phyloP scores from a whole-genome alignment of 768 basidiomycete species.

The Rhodosporidiobolus sp. region DNA sequence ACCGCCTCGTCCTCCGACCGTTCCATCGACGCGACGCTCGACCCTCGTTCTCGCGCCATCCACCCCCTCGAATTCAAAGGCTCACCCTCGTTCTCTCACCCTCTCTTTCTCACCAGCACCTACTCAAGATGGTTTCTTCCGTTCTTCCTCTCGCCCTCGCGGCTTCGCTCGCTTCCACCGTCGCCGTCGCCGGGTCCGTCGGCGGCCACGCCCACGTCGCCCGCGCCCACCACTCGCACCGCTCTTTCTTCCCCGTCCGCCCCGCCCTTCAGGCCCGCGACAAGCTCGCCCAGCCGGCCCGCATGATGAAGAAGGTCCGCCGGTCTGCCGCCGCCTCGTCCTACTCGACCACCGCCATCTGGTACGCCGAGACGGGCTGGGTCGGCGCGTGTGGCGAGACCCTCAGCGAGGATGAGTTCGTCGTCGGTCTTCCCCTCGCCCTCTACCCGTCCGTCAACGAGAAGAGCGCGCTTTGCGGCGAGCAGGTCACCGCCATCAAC shows the following conservation, averaged over 20 bases:
- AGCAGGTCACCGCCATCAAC: constrained; percentile 8
- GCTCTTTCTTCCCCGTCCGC: background rate
- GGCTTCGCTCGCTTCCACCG: background rate
- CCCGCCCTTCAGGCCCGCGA: background rate
- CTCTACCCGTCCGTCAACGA: constrained; percentile 21
- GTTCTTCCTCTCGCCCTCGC: background rate
- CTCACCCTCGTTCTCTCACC: too few species aligned
- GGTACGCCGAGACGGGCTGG: constrained; percentile 28
- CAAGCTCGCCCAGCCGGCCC: background rate
- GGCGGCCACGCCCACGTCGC: background rate
- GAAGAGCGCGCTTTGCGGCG: constrained; percentile 24
- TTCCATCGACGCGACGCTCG: too few species aligned
- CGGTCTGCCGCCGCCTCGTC: background rate
- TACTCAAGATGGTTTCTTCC: background rate
- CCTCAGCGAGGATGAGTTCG: constrained; percentile 2
- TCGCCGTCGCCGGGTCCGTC: background rate
- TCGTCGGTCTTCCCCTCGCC: constrained; percentile 24
- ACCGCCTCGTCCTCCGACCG: too few species aligned
- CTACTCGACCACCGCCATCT: constrained; percentile 32
- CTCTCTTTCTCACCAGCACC: too few species aligned
- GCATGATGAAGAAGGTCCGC: constrained; percentile 1
- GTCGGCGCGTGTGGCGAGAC: constrained; percentile 17
- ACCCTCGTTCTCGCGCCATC: too few species aligned
- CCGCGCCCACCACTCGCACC: background rate
- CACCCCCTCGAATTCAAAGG: too few species aligned